Conservation (phyloP, 306 rosid genomes). For the Abrus precatorius region DNA sequence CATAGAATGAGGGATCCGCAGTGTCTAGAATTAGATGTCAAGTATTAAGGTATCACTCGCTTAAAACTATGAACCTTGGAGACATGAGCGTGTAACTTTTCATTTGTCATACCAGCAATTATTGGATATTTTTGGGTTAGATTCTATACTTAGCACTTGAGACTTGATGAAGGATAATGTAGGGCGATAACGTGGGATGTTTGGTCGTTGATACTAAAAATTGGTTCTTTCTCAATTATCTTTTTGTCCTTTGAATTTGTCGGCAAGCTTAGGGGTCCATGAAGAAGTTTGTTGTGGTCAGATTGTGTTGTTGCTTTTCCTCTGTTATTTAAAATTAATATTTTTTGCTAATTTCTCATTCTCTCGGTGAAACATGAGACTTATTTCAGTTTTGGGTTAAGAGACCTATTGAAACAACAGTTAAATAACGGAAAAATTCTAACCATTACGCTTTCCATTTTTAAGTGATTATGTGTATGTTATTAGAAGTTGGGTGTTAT, state of each 20-base stretch:
- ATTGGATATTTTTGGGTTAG: slow-evolving; percentile 28
- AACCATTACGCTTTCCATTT: neutral
- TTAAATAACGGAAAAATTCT: no score
- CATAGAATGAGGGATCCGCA: slow-evolving; percentile 26
- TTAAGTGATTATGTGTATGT: no score
- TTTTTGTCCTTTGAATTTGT: neutral
- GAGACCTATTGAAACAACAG: no score
- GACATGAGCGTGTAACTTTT: slow-evolving; percentile 32
- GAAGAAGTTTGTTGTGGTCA: no score
- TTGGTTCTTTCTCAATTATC: neutral
- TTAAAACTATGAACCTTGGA: slow-evolving; percentile 13
- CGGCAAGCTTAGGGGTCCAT: no score
- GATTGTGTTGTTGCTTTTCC: no score
- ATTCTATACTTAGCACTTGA: neutral
- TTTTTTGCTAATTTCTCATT: no score
- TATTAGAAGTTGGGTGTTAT: neutral
- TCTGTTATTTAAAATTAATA: no score
- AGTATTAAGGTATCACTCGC: neutral
- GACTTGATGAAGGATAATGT: neutral
- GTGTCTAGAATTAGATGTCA: slow-evolving; percentile 31
- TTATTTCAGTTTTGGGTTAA: no score
- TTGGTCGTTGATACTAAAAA: neutral
- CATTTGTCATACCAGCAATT: slow-evolving; percentile 34
- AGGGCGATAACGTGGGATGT: neutral
- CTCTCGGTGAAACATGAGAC: no score